Base-by-base conservation (phyloP, 768 basidiomycete species). In the Termitomyces heimii region DNA sequence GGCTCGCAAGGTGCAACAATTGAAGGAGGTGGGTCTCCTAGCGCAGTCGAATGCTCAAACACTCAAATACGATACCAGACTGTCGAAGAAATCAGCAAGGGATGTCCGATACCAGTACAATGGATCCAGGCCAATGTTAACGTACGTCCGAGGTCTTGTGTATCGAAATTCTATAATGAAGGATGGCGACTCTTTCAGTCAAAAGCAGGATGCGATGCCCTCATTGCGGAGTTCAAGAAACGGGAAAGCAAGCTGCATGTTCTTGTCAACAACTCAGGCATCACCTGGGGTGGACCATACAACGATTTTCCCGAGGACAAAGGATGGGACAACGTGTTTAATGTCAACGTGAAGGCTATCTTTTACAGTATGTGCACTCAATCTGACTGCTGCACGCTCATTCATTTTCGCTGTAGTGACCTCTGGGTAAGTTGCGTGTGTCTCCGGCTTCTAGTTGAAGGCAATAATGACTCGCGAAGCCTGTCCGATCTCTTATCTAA, bases 261-360 rank as follows among this genome's bases (percentile, higher is more conserved):
- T 52, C 81, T 94, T 6, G 81, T 94, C 44, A 93, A 92, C 70
- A 93, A 92, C 70, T 87, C 87, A 9, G 92, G 91, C 7, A 83
- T 82, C 28, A 79, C 87, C 18, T 92, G 90, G 91, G 90, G 88
- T 18, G 83, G 85, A 8, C 77, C 83, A 0, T 89, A 78, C 67
- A 73, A 81, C 10, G 77, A 85, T 61, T 82, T 89, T 60, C 89
- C 90, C 0, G 91, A 93, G 70, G 83, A 83, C 62, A 85, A 84
- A 62, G 92, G 92, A 1, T 94, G 92, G 92, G 91, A 94, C 61
- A 85, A 86, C 35, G 76, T 94, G 39, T 81, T 93, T 67, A 81
- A 82, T 22, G 82, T 93, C 37, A 94, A 94, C 65, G 90, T 94
- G 52, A 94, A 94, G 74, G 84, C 84, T 58, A 76, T 89, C 43